These are phyloP conservation scores for Boletus pseudopeckii DNA, from an alignment of 768 basidiomycete genomes.

Conservation along the genomic window DNA sequence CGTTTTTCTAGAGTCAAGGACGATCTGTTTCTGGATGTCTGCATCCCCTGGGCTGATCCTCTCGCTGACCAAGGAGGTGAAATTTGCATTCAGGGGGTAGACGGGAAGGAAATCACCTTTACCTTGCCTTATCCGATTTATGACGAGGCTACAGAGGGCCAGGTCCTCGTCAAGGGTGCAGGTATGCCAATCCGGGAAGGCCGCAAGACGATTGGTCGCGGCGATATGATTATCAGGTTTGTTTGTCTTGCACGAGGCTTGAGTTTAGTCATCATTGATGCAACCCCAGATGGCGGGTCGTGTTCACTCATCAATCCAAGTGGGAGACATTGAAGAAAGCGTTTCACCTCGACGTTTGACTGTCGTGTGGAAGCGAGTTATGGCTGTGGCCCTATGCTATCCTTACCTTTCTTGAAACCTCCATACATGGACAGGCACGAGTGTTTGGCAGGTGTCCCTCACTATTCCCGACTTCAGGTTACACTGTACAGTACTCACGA, in stretches of 20 bases:
- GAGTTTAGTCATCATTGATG: background rate
- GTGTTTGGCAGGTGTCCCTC: conserved; percentile 7
- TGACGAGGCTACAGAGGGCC: conserved; percentile 48
- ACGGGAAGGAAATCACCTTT: conserved; percentile 51
- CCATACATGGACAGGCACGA: conserved; percentile 16
- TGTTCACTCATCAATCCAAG: conserved; percentile 32
- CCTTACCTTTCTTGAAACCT: conserved; percentile 14
- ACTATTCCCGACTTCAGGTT: conserved; percentile 7
- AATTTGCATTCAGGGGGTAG: conserved; percentile 53
- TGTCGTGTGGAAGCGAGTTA: conserved; percentile 1
- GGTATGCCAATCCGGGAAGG: conserved; percentile 68
- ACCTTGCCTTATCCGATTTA: conserved; percentile 50
- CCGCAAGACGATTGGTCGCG: conserved; percentile 51
- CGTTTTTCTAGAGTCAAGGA: conserved; percentile 55
- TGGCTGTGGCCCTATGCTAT: conserved; percentile 22
- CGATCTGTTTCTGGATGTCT: conserved; percentile 53
- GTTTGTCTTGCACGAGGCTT: conserved; percentile 8
- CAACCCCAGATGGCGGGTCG: conserved; percentile 29
- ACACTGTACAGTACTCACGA: conserved; percentile 30
- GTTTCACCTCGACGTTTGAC: conserved; percentile 27
- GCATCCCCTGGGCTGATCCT: conserved; percentile 53
- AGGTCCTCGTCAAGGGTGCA: conserved; percentile 49
- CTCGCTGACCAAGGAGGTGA: conserved; percentile 45
- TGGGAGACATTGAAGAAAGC: conserved; percentile 31
- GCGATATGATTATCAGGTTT: conserved; percentile 62